Evolutionary conservation across 2,329 filamentous ascomycete genomes (phyloP), one percentile per base, ranked within the genome.

Genomic region (Trichophyton mentagrophytes): DNA sequence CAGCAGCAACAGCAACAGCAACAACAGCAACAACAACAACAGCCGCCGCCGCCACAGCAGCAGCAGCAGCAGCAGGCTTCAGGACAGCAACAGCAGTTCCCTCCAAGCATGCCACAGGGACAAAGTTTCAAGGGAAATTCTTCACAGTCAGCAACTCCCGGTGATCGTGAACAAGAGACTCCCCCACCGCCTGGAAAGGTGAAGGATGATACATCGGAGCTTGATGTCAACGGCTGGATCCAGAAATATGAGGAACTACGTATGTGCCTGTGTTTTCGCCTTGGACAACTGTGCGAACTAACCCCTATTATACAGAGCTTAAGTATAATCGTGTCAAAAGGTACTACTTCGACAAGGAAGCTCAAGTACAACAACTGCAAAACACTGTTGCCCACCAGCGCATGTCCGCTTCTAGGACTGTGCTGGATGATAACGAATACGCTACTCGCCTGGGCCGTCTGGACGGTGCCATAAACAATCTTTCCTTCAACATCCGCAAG

Each of bases 261-360:
- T 78, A 74, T 63, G 75, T 64, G 13, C 61, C 6, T 58, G 20
- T 27, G 13, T 56, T 51, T 15, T 64, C 6, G 25, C 22, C 25
- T 17, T 30, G 27, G 27, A 7, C 47, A 6, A 57, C 47, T 42
- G 8, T 46, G 25, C 25, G 25, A 20, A 59, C 27, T 20, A 22
- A 17, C 25, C 11, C 33, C 8, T 38, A 38, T 38, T 38, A 7
- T 46, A 20, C 65, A 96, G 91, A 93, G 69, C 85, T 84, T 66
- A 99, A 99, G 77, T 99, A 99, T 73, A 95, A 95, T 73, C 96
- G 96, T 71, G 92, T 99, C 61, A 99, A 99, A 78, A 86, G 90
- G 61, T 88, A 96, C 68, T 99, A 96, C 72, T 97, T 97, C 72
- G 93, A 97, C 65, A 87, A 95, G 67, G 88, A 86, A 66, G 81